These are phyloP conservation scores for Truncatella angustata DNA, from an alignment of 2,329 filamentous ascomycete genomes.

Conservation along the genomic window DNA sequence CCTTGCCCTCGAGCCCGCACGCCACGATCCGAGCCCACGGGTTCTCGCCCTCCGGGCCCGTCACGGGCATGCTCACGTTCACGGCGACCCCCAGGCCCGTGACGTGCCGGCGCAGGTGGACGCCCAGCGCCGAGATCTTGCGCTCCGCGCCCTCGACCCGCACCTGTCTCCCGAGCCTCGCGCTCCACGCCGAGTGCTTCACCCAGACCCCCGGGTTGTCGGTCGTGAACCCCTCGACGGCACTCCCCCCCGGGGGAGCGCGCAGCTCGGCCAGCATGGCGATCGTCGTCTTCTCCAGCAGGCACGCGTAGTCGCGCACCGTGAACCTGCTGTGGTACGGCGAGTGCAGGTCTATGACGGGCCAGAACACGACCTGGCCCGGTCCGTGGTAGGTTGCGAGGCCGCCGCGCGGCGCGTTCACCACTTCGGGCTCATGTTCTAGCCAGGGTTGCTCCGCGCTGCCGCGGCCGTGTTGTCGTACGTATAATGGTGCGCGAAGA, in stretches of 20 bases:
- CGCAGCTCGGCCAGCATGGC: slow-evolving; percentile 50
- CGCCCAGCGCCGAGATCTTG: slow-evolving; percentile 89
- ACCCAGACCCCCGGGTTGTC: slow-evolving; percentile 87
- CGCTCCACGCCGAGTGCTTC: slow-evolving; percentile 23
- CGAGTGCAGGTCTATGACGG: slow-evolving; percentile 76
- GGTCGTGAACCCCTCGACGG: slow-evolving; percentile 61
- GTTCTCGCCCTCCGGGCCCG: slow-evolving; percentile 37
- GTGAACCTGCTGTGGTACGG: slow-evolving; percentile 55
- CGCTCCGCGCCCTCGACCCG: slow-evolving; percentile 32
- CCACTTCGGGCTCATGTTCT: slow-evolving; percentile 55
- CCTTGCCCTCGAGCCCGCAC: slow-evolving; percentile 79
- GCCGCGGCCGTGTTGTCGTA: slow-evolving; percentile 19
- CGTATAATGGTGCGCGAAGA: slow-evolving; percentile 39
- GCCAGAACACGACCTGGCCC: slow-evolving; percentile 90
- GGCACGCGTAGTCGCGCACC: slow-evolving; percentile 72
- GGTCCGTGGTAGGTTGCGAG: slow-evolving; percentile 95
- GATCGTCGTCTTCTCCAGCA: slow-evolving; percentile 76
- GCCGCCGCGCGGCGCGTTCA: slow-evolving; percentile 76
- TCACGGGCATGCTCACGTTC: slow-evolving; percentile 65
- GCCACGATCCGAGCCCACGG: slow-evolving; percentile 75
- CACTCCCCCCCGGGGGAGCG: too few species aligned
- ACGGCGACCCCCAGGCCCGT: slow-evolving; percentile 82
- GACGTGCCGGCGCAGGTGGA: slow-evolving; percentile 84
- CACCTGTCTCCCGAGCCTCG: slow-evolving; percentile 20
- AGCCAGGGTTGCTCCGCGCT: slow-evolving; percentile 22